Evolutionary conservation across 2,329 filamentous ascomycete species (phyloP).

Genomic region (Fusarium annulatum): DNA sequence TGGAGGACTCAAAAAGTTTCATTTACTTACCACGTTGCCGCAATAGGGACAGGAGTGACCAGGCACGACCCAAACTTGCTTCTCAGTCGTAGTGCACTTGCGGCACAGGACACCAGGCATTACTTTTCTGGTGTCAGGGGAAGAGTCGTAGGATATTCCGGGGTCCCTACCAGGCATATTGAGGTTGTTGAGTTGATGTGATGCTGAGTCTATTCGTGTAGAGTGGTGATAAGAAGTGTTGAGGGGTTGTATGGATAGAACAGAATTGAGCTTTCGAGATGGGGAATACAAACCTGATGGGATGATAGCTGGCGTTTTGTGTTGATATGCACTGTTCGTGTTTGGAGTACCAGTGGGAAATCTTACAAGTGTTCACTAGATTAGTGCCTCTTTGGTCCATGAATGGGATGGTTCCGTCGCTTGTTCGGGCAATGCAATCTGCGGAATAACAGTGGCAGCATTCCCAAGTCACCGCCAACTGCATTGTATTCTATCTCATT

Average conservation of each 20-base stretch:
- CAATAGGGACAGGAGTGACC: neutral
- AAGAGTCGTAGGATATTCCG: neutral
- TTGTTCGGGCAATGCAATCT: neutral
- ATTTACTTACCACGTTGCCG: neutral
- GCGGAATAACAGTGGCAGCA: neutral
- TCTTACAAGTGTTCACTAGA: neutral
- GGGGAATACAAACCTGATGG: fast-evolving
- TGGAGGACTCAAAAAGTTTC: fast-evolving
- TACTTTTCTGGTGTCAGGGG: fast-evolving
- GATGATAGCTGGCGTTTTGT: fast-evolving
- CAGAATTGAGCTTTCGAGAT: neutral
- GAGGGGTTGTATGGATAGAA: fast-evolving
- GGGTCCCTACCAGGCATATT: neutral
- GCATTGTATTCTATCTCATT: neutral
- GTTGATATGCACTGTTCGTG: fast-evolving
- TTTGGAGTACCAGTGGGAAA: neutral
- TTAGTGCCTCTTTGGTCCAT: fast-evolving
- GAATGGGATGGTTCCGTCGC: fast-evolving
- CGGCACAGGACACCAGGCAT: neutral
- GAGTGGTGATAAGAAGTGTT: no score
- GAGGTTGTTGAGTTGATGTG: fast-evolving
- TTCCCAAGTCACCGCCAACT: neutral
- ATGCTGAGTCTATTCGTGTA: fast-evolving
- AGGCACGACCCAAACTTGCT: neutral
- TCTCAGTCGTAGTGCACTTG: neutral